A percentile compares a stretch with the other conserved stretches of the same genome.
Evolutionary conservation across 768 basidiomycete species (phyloP).

Genomic region (Basidioascus undulatus): DNA sequence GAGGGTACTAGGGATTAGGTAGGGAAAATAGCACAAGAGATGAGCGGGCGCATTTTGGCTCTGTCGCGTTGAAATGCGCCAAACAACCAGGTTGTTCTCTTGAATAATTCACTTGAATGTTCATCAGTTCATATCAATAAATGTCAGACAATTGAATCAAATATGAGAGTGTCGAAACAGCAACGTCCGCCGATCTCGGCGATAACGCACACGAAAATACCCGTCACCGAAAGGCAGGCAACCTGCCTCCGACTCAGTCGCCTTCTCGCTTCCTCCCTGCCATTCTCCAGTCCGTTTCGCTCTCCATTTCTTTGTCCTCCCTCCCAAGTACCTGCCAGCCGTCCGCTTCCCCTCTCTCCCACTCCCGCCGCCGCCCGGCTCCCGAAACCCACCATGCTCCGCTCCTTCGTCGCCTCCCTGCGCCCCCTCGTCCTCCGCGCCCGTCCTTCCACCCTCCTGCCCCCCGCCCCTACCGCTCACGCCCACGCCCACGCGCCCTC

Average conservation of each 20-base stretch:
- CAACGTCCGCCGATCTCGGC: too few species aligned
- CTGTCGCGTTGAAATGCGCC: too few species aligned
- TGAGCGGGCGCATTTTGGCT: too few species aligned
- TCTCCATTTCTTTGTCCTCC: neutral
- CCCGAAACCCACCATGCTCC: neutral
- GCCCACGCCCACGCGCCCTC: neutral
- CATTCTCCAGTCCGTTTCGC: neutral
- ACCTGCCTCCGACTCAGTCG: neutral
- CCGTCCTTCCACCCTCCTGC: neutral
- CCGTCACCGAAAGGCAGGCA: neutral
- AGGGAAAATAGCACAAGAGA: too few species aligned
- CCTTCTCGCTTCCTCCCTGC: neutral
- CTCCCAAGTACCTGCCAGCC: neutral
- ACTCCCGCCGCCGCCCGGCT: neutral
- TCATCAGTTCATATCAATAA: too few species aligned
- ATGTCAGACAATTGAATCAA: too few species aligned
- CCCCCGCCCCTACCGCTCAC: neutral
- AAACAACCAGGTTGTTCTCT: too few species aligned
- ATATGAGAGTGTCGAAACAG: too few species aligned
- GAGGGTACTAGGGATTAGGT: too few species aligned
- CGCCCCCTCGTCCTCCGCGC: neutral
- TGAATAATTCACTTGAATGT: too few species aligned
- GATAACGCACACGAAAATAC: too few species aligned
- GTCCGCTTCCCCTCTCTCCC: neutral
- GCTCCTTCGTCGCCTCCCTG: neutral